phyloP scores from a whole-genome alignment of 2,329 filamentous ascomycete genomes.

The Dactylellina leptospora region DNA sequence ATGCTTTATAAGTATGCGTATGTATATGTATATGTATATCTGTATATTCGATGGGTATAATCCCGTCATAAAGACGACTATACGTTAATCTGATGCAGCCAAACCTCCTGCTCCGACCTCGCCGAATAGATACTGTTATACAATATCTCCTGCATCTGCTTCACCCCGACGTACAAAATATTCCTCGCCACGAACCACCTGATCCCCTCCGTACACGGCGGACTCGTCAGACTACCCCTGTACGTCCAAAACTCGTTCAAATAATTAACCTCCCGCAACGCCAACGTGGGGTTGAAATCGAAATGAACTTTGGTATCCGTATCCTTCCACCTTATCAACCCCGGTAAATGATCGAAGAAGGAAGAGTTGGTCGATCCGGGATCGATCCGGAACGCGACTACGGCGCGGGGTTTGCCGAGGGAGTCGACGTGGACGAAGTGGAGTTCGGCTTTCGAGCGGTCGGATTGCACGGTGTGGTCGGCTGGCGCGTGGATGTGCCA shows the following conservation, averaged over 20 bases:
- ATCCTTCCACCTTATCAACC: conserved; percentile 61
- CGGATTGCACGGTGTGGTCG: conserved; percentile 64
- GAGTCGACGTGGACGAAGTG: conserved; percentile 65
- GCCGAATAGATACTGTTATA: conserved; percentile 63
- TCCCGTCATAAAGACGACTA: background rate
- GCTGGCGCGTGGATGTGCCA: conserved; percentile 67
- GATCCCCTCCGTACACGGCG: conserved; percentile 64
- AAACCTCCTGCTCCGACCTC: conserved; percentile 63
- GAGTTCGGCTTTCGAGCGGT: conserved; percentile 63
- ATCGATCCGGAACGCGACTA: conserved; percentile 64
- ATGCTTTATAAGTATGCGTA: background rate
- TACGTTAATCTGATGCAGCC: conserved; percentile 63
- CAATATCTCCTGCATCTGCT: conserved; percentile 64
- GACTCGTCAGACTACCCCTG: conserved; percentile 63
- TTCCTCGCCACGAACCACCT: conserved; percentile 63
- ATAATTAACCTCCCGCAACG: conserved; percentile 60
- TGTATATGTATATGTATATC: background rate
- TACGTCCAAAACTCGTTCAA: conserved; percentile 65
- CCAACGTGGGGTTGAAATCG: conserved; percentile 59
- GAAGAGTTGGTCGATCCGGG: conserved; percentile 60
- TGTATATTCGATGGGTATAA: too few species aligned
- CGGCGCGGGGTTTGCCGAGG: conserved; percentile 61
- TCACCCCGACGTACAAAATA: conserved; percentile 62
- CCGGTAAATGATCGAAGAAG: conserved; percentile 63
- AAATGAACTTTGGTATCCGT: conserved; percentile 55